These are phyloP conservation scores for Colletotrichum destructivum DNA, from an alignment of 2,329 filamentous ascomycete species.

Conservation along the genomic window DNA sequence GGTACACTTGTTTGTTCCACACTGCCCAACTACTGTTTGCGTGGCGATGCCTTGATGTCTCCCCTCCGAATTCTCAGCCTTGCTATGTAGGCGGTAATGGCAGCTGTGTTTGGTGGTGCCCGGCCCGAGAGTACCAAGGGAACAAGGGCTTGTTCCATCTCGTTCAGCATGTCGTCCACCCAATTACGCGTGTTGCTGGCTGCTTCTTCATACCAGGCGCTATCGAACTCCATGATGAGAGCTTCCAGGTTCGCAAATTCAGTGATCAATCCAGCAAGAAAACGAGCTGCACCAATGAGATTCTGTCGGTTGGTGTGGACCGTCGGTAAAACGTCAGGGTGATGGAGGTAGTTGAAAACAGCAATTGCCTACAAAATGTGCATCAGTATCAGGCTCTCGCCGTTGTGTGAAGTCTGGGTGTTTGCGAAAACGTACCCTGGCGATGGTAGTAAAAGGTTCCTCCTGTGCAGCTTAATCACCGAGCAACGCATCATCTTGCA, in stretches of 20 bases:
- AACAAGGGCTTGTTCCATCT: background rate
- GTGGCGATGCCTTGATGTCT: slow-evolving; percentile 13
- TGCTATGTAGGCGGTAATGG: background rate
- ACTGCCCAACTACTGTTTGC: background rate
- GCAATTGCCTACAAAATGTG: background rate
- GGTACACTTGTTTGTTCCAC: slow-evolving; percentile 10
- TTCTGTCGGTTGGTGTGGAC: slow-evolving; percentile 2
- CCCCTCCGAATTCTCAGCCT: background rate
- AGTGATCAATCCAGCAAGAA: background rate
- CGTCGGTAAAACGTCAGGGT: slow-evolving; percentile 3
- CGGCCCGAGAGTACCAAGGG: background rate
- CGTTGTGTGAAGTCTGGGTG: background rate
- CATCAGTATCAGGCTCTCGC: background rate
- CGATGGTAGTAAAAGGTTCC: too few relatives aligned
- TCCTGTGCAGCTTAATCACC: too few relatives aligned
- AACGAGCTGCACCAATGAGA: background rate
- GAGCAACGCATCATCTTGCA: background rate
- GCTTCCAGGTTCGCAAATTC: slow-evolving; percentile 12
- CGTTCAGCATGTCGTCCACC: slow-evolving; percentile 11
- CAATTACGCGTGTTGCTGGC: background rate
- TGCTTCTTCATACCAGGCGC: slow-evolving; percentile 1
- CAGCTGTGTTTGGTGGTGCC: slow-evolving; percentile 1
- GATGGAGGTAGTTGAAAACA: background rate
- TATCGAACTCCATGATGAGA: slow-evolving; percentile 9
- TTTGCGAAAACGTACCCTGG: too few relatives aligned